Evolutionary conservation across 352 stramenopile genomes (phyloP), one percentile per base, ranked within the genome.

Genomic region (Blastocystis sp.): DNA sequence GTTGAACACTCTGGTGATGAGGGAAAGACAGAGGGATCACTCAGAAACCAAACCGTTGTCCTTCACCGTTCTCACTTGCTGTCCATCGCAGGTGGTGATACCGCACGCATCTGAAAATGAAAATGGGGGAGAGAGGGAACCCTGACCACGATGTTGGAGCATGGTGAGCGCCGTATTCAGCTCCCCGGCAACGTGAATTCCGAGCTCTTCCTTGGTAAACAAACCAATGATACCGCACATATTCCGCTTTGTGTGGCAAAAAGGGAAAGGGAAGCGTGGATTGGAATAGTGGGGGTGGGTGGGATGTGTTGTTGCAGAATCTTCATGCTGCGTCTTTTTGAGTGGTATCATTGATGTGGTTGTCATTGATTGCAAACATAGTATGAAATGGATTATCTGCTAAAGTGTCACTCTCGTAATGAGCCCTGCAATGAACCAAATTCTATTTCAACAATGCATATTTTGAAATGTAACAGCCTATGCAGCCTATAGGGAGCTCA

Each of bases 1-100:
- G 90, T 98, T 97, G 91, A 99, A 99, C 61, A 99, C 96, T 84
- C 62, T 84, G n/a, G 9, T 23, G 11, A 10, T 77, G 3, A 60
- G 2, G n/a, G 2, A 34, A 21, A 23, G n/a, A 34, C 28, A 60
- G 2, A 9, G 34, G 2, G 14, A 21, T n/a, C 11, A 77, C 66
- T 77, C 66, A 17, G 74, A 84, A 23, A 84, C 62, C 59, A 84
- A 71, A 70, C 74, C 74, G 74, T 84, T 84, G 41, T 84, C 74
- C 62, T 84, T 84, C 2, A 71, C 59, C 21, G 62, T 67, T 19
- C 62, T n/a, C 34, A 71, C 28, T 48, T 71, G 59, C 14, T 84
- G 23, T 23, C 38, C 43, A 71, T 84, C 74, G 28, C 74, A 84
- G 3, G 62, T 71, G 1, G 59, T 71, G 41, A 84, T 84, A 34